Base-by-base conservation (phyloP, 2,329 filamentous ascomycete genomes). In the Xylariomycetidae sp. region DNA sequence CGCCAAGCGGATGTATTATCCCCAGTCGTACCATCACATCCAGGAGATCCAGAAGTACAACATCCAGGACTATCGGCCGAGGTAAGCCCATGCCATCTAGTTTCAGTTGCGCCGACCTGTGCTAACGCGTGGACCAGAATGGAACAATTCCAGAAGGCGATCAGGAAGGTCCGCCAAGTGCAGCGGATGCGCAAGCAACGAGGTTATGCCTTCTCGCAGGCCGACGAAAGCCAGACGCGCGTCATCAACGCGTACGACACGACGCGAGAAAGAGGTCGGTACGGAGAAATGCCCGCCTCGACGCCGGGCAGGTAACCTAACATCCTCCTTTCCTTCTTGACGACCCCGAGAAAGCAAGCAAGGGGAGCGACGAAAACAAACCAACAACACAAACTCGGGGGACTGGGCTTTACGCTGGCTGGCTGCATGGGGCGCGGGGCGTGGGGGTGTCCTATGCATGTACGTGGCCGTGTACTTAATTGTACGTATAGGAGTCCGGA, bases 41-140 rank as follows among this genome's bases (percentile, higher is more conserved):
- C 92, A 98, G 63, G 92, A 98, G 67, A 98, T 98, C 49, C 92
- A 98, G 62, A 98, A 98, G 65, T 98, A 96, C 67, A 98, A 98
- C 53, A 95, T 98, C 40, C 92, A 98, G 65, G 92, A 98, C 65
- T 98, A 98, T 63, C 74, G 92, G 55, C 92, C 92, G 42, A 81
- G 92, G 85, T 89, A 74, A 48, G 74, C 68, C 19, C 18, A 35
- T 34, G 6, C n/a, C 31, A 34, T 22, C 26, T 37, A 4, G 13
- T 7, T 27, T 24, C 26, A 24, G n/a, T n/a, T n/a, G n/a, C n/a
- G n/a, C n/a, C n/a, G n/a, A n/a, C n/a, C n/a, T 32, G 24, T 15
- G 18, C 49, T 57, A 35, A 58, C 33, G 23, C 17, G 5, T 26
- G 17, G 29, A 17, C 41, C 43, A 90, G 85, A 55, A 98, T 98